Evolutionary conservation across 2,329 filamentous ascomycete genomes (phyloP), one percentile per base, ranked within the genome.

Genomic region (Pestalotiopsis fici): DNA sequence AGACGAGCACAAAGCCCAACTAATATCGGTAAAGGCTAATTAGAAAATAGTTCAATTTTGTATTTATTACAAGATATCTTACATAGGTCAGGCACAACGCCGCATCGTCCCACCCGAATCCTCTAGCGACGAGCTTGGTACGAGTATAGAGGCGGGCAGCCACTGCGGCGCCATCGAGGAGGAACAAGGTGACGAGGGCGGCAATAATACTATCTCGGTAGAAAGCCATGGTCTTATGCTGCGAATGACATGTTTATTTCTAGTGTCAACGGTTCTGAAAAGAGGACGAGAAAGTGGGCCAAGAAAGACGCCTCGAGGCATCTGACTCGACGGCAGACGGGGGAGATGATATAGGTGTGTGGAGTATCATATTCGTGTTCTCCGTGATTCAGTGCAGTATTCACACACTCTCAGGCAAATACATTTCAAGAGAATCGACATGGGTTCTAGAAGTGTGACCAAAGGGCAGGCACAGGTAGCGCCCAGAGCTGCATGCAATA

Each of bases 91-190:
- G 61, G 31, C 73, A 69, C 9, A 78, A 65, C 25, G 72, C 64
- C 18, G 73, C 69, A 35, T 78, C 77, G 64, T 78, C 77, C 67
- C 69, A 71, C n/a, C 77, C 75, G 59, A 77, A 77, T 0, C 72
- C 72, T 15, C 71, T 66, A 6, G 67, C 71, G n/a, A 75, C 68
- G 55, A 78, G 61, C 54, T 66, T 72, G 11, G 71, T 74, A 21
- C 77, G 75, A 6, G 77, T 75, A 65, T 75, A 77, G 35, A 78
- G 62, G 25, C 76, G 74, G 9, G 70, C 67, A 28, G 67, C 70
- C 35, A 78, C 69, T 50, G 71, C 73, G 21, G 69, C 27, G 3
- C 66, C 70, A 64, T 78, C 71, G 2, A 77, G 60, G 2, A 75
- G 39, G 1, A 78, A 66, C 63, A 78, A 76, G 23, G 74, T 66